phyloP scores from a whole-genome alignment of 257 asterid species.

The Knoxia roxburghii region DNA sequence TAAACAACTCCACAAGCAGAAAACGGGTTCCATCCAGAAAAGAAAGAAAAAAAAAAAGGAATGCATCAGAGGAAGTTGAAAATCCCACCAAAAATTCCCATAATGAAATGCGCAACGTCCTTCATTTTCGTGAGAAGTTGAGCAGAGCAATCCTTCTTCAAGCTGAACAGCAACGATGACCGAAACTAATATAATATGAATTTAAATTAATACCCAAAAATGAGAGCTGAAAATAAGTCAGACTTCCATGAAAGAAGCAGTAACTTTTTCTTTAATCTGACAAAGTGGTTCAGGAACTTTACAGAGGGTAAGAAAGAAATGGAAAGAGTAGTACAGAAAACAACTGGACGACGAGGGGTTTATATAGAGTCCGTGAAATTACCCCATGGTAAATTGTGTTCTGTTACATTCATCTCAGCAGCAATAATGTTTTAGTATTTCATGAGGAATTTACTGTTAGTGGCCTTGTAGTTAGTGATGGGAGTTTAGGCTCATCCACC shows the following conservation, averaged over 20 bases:
- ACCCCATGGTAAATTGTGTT: not conserved
- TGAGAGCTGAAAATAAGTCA: not conserved
- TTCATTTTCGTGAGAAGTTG: slow-evolving; percentile 12
- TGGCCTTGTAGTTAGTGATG: no score
- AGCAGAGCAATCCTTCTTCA: not conserved
- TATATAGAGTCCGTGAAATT: slow-evolving; percentile 9
- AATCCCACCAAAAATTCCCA: slow-evolving; percentile 61
- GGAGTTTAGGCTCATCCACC: no score
- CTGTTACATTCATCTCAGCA: not conserved
- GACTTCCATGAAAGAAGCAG: not conserved
- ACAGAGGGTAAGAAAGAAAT: not conserved
- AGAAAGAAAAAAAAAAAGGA: not conserved
- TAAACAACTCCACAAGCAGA: not conserved
- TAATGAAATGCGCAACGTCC: slow-evolving; percentile 37
- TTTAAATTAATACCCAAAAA: not conserved
- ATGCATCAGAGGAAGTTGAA: not conserved
- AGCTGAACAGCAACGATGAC: not conserved
- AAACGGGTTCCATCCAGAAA: no score
- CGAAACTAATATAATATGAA: not conserved
- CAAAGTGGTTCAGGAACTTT: not conserved
- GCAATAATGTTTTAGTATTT: no score
- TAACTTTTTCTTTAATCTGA: not conserved
- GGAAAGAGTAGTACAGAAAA: slow-evolving; percentile 6
- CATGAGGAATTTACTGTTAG: no score
- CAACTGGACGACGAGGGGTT: not conserved